Conservation (phyloP, 177 flowering plant genomes). For the Vitis hybrid region DNA sequence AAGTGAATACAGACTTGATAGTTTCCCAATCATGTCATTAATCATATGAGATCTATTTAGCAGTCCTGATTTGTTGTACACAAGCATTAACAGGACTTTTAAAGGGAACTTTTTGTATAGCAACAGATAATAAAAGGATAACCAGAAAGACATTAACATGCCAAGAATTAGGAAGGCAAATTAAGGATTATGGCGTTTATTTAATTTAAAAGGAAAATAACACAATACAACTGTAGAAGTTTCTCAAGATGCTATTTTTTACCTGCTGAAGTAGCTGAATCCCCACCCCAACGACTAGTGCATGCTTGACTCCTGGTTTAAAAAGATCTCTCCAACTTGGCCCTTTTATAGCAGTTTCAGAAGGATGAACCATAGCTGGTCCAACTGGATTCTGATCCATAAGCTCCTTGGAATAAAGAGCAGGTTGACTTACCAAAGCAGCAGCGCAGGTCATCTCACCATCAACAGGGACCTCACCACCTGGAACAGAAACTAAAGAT, state of each 20-base stretch:
- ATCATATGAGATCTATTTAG: too few relatives aligned
- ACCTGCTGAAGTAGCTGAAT: slow-evolving; percentile 96
- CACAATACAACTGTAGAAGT: neutral
- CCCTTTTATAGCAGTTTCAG: slow-evolving; percentile 50
- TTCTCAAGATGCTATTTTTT: neutral
- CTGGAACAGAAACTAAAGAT: slow-evolving; percentile 65
- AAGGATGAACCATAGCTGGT: slow-evolving; percentile 82
- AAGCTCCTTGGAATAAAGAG: slow-evolving; percentile 65
- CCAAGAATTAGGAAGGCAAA: neutral
- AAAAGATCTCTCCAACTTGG: slow-evolving; percentile 64
- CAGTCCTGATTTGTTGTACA: too few relatives aligned
- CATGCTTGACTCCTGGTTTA: slow-evolving; percentile 86
- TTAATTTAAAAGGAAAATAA: neutral
- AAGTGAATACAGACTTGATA: too few relatives aligned
- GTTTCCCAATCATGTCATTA: too few relatives aligned
- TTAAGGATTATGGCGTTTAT: neutral
- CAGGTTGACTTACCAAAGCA: slow-evolving; percentile 74
- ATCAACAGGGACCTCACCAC: slow-evolving; percentile 41
- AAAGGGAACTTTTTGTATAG: too few relatives aligned
- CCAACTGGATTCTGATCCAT: slow-evolving; percentile 60
- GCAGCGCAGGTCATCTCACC: slow-evolving; percentile 62
- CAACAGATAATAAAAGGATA: too few relatives aligned
- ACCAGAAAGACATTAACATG: neutral
- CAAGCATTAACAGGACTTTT: too few relatives aligned
- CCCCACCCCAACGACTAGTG: slow-evolving; percentile 75